Conservation (phyloP, 805 yeast genomes). For the Candida broadrunensis region DNA sequence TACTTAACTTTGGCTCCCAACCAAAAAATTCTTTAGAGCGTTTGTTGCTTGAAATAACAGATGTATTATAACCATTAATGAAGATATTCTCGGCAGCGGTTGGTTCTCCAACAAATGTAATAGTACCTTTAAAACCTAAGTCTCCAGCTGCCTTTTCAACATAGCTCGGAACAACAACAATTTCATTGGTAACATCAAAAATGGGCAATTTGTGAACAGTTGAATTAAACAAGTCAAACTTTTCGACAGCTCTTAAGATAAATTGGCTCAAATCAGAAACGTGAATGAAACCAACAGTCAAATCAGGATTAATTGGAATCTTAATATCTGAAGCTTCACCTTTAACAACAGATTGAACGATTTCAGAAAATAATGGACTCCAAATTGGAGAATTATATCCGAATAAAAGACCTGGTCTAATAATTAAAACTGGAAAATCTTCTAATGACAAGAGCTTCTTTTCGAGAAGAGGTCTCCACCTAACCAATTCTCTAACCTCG, state of each 20-base stretch:
- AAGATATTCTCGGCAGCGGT: neutral
- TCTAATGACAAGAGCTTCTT: neutral
- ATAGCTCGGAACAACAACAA: neutral
- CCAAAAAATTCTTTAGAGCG: neutral
- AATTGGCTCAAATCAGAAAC: neutral
- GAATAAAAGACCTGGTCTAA: slow-evolving; percentile 5
- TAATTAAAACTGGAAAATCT: neutral
- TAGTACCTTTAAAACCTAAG: slow-evolving; percentile 3
- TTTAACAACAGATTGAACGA: slow-evolving; percentile 1
- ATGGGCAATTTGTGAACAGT: neutral
- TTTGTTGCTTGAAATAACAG: neutral
- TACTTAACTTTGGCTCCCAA: neutral
- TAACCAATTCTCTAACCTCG: neutral
- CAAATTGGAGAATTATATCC: slow-evolving; percentile 4
- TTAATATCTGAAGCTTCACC: neutral
- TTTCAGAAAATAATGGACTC: neutral
- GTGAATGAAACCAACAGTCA: neutral
- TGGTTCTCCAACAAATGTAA: slow-evolving; percentile 1
- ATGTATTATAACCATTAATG: neutral
- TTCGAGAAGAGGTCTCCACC: slow-evolving; percentile 3
- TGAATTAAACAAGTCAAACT: neutral
- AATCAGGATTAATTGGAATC: neutral
- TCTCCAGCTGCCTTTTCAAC: neutral
- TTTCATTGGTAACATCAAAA: slow-evolving; percentile 1
- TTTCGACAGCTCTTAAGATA: neutral